Evolutionary conservation across 2,329 filamentous ascomycete species (phyloP).

Genomic region (Alternaria sp.): DNA sequence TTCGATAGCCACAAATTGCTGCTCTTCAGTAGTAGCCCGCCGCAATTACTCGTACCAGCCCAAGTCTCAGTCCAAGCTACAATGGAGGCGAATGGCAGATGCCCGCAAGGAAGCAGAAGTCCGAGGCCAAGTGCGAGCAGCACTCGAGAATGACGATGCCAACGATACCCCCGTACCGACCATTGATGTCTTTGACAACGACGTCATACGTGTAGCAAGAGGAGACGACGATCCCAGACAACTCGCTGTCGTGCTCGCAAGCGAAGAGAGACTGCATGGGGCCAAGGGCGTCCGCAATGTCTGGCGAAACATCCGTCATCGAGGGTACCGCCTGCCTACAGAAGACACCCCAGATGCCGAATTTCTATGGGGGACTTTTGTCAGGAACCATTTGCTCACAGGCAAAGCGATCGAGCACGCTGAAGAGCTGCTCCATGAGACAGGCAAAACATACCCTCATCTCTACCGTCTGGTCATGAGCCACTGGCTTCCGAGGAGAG

Average conservation of each 20-base stretch:
- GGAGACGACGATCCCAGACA: constrained; percentile 8
- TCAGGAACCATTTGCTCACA: constrained; percentile 50
- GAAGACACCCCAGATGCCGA: constrained; percentile 50
- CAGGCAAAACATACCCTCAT: constrained; percentile 44
- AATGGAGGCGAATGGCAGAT: constrained; percentile 30
- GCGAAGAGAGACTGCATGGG: constrained; percentile 54
- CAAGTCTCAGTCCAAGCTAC: constrained; percentile 4
- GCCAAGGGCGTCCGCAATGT: constrained; percentile 53
- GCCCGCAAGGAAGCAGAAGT: constrained; percentile 6
- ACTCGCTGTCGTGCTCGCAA: constrained; percentile 55
- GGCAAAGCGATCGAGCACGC: constrained; percentile 53
- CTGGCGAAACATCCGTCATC: constrained; percentile 53
- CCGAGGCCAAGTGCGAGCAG: constrained; percentile 18
- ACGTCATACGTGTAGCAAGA: constrained; percentile 1
- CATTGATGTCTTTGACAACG: constrained; percentile 1
- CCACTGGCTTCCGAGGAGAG: constrained; percentile 43
- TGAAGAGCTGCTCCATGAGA: constrained; percentile 50
- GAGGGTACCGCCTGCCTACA: constrained; percentile 53
- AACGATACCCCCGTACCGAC: constrained; percentile 1
- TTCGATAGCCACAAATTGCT: constrained; percentile 27
- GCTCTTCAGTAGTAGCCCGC: constrained; percentile 21
- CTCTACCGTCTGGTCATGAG: constrained; percentile 59
- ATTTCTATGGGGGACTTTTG: constrained; percentile 57
- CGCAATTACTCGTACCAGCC: constrained; percentile 24
- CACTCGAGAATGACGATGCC: constrained; percentile 19